Evolutionary conservation across 768 basidiomycete genomes (phyloP), one percentile per base, ranked within the genome.

Genomic region (Psilocybe cyanescens): DNA sequence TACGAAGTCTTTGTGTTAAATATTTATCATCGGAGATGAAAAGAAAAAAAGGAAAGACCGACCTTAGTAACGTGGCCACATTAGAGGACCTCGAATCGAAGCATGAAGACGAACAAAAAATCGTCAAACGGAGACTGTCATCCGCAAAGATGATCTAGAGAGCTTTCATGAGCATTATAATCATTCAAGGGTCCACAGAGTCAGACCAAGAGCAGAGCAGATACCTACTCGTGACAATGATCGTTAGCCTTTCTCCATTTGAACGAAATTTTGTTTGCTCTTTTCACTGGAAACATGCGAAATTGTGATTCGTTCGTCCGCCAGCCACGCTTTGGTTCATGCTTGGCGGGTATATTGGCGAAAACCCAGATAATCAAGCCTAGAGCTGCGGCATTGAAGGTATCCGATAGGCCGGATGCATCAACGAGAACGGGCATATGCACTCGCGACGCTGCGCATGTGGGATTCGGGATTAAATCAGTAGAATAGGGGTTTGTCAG

Each of bases 201-300:
- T 44, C 14, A 14, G 41, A n/a, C 5, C 6, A 44, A 44, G 4
- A 57, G 52, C 24, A 48, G 48, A 35, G 55, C 39, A 39, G 47
- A 49, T 62, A 47, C 54, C 57, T 53, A 39, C 7, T 30, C 45
- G 53, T 45, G 35, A 6, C 45, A 17, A 58, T 37, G 50, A 33
- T 49, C 50, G 19, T 35, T 44, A n/a, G 37, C 41, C 16, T 61
- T 61, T 11, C 57, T 60, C 64, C 64, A 61, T 64, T 60, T 64
- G 52, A 37, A 30, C 28, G 24, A 46, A 54, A 12, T 14, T 30
- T 28, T 41, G 37, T 16, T 35, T n/a, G 51, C 46, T 54, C 17
- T 64, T 39, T 30, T 11, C 4, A 12, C 41, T 12, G 37, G 37
- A 39, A 64, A 33, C 30, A 45, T 52, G 17, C 41, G 56, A 51